Evolutionary conservation across 2,329 filamentous ascomycete genomes (phyloP).

Genomic region (Coniosporium uncinatum): DNA sequence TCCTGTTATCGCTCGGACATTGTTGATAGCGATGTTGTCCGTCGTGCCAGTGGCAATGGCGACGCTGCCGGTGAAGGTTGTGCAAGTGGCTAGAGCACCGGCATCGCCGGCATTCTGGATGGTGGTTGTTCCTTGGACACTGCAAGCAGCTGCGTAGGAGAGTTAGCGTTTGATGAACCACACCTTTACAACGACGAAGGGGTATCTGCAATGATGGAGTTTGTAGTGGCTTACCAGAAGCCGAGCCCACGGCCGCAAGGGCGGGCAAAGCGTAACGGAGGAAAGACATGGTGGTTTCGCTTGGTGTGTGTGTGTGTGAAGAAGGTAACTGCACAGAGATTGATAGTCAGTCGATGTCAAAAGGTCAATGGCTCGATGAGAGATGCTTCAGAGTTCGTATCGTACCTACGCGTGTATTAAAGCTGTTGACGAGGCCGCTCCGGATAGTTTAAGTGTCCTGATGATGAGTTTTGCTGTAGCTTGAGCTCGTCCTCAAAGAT

Average conservation of each 20-base stretch:
- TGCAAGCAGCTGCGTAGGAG: constrained; percentile 27
- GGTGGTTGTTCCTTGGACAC: constrained; percentile 41
- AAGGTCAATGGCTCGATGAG: too few relatives aligned
- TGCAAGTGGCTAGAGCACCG: constrained; percentile 54
- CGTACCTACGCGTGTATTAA: too few relatives aligned
- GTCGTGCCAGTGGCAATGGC: constrained; percentile 52
- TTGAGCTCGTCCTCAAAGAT: too few relatives aligned
- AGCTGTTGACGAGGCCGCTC: too few relatives aligned
- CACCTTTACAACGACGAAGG: too few relatives aligned
- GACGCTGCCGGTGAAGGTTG: constrained; percentile 64
- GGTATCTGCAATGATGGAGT: too few relatives aligned
- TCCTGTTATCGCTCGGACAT: constrained; percentile 54
- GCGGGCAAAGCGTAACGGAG: constrained; percentile 50
- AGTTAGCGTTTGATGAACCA: too few relatives aligned
- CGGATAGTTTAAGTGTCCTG: too few relatives aligned
- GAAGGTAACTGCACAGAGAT: background rate
- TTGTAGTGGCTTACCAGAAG: constrained; percentile 39
- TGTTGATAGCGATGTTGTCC: constrained; percentile 56
- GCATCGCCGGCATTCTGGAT: constrained; percentile 58
- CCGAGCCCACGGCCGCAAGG: constrained; percentile 46
- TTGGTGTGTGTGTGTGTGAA: background rate
- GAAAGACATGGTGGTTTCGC: constrained; percentile 40
- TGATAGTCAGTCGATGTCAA: too few relatives aligned
- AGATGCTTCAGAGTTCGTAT: too few relatives aligned
- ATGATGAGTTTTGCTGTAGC: too few relatives aligned